phyloP scores from a whole-genome alignment of 495 filamentous ascomycete species.

The Tetracladium marchalianum region DNA sequence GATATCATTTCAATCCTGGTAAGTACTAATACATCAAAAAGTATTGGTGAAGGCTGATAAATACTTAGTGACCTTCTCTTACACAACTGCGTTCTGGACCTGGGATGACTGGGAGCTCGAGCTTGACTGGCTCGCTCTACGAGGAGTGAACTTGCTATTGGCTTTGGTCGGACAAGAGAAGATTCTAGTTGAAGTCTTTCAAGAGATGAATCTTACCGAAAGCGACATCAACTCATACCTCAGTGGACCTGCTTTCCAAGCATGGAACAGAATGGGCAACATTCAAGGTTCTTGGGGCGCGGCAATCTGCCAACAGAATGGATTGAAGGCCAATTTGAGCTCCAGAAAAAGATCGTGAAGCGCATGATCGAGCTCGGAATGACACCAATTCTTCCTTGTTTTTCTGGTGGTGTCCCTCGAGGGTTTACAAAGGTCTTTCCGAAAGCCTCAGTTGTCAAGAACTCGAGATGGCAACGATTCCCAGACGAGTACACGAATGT shows the following conservation, averaged over 20 bases:
- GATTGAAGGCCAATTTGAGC: slow-evolving; percentile 35
- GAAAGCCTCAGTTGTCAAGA: slow-evolving; percentile 34
- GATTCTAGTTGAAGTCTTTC: slow-evolving; percentile 38
- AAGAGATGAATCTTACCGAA: slow-evolving; percentile 35
- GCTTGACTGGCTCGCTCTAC: slow-evolving; percentile 45
- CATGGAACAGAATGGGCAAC: slow-evolving; percentile 49
- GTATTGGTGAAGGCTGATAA: slow-evolving; percentile 3
- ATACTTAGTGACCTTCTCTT: slow-evolving; percentile 39
- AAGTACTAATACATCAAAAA: background rate
- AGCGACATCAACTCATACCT: slow-evolving; percentile 34
- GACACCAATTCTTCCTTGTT: slow-evolving; percentile 39
- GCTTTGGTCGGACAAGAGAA: slow-evolving; percentile 45
- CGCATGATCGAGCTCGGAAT: slow-evolving; percentile 45
- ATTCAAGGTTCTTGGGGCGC: slow-evolving; percentile 40
- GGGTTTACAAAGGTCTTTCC: slow-evolving; percentile 31
- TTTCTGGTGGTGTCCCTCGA: slow-evolving; percentile 38
- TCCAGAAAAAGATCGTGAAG: slow-evolving; percentile 37
- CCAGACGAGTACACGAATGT: slow-evolving; percentile 33
- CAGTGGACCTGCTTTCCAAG: slow-evolving; percentile 41
- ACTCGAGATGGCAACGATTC: slow-evolving; percentile 37
- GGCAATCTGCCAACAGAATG: slow-evolving; percentile 33
- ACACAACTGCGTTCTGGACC: slow-evolving; percentile 42
- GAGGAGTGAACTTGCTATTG: slow-evolving; percentile 40
- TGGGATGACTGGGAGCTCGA: slow-evolving; percentile 46
- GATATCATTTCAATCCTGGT: slow-evolving; percentile 44